Percentiles rank a stretch among this genome's conserved stretches.
phyloP scores from a whole-genome alignment of 164 flowering plant genomes.

The Magnolia changhungtana region DNA sequence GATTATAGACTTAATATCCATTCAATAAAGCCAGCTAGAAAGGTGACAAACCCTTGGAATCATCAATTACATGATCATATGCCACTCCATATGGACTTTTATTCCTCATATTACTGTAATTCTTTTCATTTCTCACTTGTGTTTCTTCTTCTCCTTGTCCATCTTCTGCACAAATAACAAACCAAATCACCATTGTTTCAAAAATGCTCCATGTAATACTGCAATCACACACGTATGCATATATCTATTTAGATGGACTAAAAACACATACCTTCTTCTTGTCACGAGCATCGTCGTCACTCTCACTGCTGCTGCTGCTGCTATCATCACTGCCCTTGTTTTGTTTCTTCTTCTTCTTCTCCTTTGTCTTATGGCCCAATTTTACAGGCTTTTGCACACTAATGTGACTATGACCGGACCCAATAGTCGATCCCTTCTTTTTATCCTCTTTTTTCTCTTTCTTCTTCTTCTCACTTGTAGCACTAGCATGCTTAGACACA shows the following conservation, averaged over 20 bases:
- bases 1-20: too few relatives aligned
- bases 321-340: not conserved
- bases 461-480: not conserved
- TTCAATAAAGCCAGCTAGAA: too few relatives aligned
- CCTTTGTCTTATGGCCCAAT: not conserved
- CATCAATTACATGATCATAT: too few relatives aligned
- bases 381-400: not conserved
- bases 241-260: too few relatives aligned
- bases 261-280: not conserved
- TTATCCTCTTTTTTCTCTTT: not conserved
- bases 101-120: not conserved
- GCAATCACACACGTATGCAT: too few relatives aligned
- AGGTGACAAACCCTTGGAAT: too few relatives aligned
- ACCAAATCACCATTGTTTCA: not conserved
- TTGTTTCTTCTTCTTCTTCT: not conserved
- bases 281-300: not conserved
- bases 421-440: too few relatives aligned
- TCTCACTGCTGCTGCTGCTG: slow-evolving; percentile 4
- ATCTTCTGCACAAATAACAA: not conserved
- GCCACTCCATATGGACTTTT: too few relatives aligned
- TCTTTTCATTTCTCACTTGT: not conserved
- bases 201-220: too few relatives aligned
- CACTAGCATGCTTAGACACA: not conserved
- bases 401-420: too few relatives aligned
- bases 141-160: not conserved